Percentiles rank a stretch among this genome's conserved stretches.
Evolutionary conservation across 2,329 filamentous ascomycete genomes (phyloP).

Genomic region (Penicillium sumatraense): DNA sequence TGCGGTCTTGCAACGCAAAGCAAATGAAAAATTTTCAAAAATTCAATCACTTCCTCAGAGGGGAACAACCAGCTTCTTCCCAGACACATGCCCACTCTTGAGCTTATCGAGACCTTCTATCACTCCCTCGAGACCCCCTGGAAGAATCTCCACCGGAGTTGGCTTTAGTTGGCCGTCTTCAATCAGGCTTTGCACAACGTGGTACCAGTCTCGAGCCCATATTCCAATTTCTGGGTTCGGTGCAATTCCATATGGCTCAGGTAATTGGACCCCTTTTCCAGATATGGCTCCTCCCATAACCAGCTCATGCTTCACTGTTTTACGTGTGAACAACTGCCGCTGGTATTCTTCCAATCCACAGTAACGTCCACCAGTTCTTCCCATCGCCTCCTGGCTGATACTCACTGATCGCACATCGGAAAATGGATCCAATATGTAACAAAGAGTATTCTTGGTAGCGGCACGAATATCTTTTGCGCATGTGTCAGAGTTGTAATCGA

Average conservation of each 20-base stretch:
- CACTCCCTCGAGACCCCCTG: conserved; percentile 22
- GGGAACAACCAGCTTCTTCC: conserved; percentile 25
- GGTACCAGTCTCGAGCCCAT: conserved; percentile 27
- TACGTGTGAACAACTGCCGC: conserved; percentile 20
- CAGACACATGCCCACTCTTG: conserved; percentile 22
- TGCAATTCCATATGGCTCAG: conserved; percentile 26
- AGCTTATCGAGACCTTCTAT: conserved; percentile 20
- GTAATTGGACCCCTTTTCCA: conserved; percentile 25
- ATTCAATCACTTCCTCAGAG: background rate
- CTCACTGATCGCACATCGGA: conserved; percentile 23
- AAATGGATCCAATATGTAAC: conserved; percentile 27
- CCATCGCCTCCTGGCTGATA: conserved; percentile 25
- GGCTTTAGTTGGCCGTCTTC: conserved; percentile 17
- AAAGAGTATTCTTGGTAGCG: conserved; percentile 38
- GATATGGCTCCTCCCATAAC: conserved; percentile 30
- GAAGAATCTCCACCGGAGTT: conserved; percentile 14
- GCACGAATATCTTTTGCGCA: conserved; percentile 36
- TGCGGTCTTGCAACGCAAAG: too few relatives aligned
- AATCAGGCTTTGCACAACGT: conserved; percentile 16
- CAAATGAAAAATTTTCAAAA: background rate
- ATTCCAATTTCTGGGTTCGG: conserved; percentile 22
- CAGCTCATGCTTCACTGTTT: conserved; percentile 26
- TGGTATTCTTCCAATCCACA: conserved; percentile 30
- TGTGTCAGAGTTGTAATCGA: conserved; percentile 42
- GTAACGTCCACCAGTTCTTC: conserved; percentile 26